phyloP scores from a whole-genome alignment of 2,329 filamentous ascomycete species.

The Trichoderma sp. region DNA sequence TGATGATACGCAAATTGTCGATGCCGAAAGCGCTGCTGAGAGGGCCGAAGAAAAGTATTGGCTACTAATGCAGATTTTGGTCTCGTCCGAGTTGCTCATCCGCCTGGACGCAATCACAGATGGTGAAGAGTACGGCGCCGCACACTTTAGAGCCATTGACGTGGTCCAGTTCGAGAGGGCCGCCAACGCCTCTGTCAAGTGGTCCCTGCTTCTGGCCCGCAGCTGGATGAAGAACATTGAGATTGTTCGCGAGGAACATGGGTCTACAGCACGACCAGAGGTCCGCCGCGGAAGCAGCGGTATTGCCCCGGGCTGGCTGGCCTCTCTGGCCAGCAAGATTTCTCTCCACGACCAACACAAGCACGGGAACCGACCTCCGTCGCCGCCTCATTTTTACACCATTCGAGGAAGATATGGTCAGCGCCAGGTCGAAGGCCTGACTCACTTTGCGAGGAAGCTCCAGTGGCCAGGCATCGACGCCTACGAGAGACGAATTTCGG shows the following conservation, averaged over 20 bases:
- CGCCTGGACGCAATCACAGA: slow-evolving; percentile 62
- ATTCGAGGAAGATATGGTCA: slow-evolving; percentile 55
- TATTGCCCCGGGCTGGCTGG: slow-evolving; percentile 47
- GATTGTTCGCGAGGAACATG: slow-evolving; percentile 45
- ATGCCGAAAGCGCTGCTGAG: slow-evolving; percentile 48
- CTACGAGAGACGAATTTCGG: slow-evolving; percentile 47
- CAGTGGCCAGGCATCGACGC: slow-evolving; percentile 60
- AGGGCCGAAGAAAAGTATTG: slow-evolving; percentile 63
- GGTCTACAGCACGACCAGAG: slow-evolving; percentile 17
- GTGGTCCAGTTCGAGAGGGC: slow-evolving; percentile 60
- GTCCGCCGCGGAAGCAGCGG: slow-evolving; percentile 26
- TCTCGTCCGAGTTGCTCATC: slow-evolving; percentile 63
- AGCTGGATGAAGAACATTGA: slow-evolving; percentile 68
- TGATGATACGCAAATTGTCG: slow-evolving; percentile 51
- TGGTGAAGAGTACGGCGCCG: slow-evolving; percentile 54
- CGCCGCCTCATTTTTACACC: slow-evolving; percentile 41
- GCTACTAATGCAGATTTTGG: slow-evolving; percentile 63
- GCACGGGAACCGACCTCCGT: slow-evolving; percentile 34
- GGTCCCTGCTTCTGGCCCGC: slow-evolving; percentile 63
- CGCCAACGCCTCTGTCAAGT: slow-evolving; percentile 60
- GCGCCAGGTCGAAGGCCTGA: slow-evolving; percentile 59
- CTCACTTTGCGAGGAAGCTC: slow-evolving; percentile 61
- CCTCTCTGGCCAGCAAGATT: slow-evolving; percentile 55
- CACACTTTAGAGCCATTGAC: slow-evolving; percentile 53
- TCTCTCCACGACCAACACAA: slow-evolving; percentile 42